A percentile compares a stretch with the other conserved stretches of the same genome.
phyloP scores from a whole-genome alignment of 2,329 filamentous ascomycete species.

The Colletotrichum navitas region DNA sequence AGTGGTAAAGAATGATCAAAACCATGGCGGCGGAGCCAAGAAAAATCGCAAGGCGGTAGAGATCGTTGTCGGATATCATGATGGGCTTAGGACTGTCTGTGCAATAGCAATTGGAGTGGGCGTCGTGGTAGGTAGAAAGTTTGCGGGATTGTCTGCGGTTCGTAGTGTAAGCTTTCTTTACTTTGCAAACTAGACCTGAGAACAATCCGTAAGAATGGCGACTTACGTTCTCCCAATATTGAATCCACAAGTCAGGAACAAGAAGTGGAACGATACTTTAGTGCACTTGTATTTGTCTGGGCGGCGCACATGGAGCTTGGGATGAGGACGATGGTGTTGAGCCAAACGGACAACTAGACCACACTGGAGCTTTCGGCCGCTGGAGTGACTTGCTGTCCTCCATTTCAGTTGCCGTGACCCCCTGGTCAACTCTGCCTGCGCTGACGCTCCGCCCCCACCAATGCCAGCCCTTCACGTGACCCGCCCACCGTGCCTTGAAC shows the following conservation, averaged over 20 bases:
- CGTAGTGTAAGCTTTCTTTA: background rate
- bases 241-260: background rate
- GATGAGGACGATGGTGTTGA: conserved; percentile 15
- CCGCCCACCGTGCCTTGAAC: conserved; percentile 34
- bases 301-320: conserved; percentile 22
- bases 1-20: conserved; percentile 94
- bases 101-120: conserved; percentile 39
- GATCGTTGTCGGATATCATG: conserved; percentile 95
- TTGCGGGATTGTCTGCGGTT: conserved; percentile 21
- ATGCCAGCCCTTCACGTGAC: conserved; percentile 41
- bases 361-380: conserved; percentile 37
- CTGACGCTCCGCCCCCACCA: conserved; percentile 41
- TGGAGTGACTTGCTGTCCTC: conserved; percentile 30
- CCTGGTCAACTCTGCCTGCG: conserved; percentile 5
- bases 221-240: conserved; percentile 12
- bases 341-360: conserved; percentile 39
- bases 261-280: background rate
- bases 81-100: conserved; percentile 52
- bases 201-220: background rate
- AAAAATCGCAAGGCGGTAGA: conserved; percentile 93
- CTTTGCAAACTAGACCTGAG: background rate
- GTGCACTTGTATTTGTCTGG: conserved; percentile 5
- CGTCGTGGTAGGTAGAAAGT: conserved; percentile 36
- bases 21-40: conserved; percentile 92
- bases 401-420: conserved; percentile 23